phyloP scores from a whole-genome alignment of 164 flowering plant species.

The Paratinospora sagittata region DNA sequence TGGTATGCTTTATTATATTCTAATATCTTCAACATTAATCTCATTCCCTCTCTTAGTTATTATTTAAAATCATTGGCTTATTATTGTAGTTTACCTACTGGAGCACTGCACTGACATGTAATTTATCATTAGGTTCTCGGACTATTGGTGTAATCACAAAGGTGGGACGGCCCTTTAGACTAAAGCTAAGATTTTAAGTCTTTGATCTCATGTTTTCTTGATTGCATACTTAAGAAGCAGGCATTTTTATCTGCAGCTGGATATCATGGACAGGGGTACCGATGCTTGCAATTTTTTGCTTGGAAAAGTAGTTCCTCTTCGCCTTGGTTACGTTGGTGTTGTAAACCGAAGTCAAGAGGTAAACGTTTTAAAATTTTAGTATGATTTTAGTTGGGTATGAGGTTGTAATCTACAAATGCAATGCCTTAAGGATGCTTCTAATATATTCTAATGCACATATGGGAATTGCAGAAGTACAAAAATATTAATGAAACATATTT shows the following conservation, averaged over 20 bases:
- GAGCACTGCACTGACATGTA: constrained; percentile 4
- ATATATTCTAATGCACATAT: neutral
- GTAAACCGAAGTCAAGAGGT: constrained; percentile 63
- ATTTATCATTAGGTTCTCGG: constrained; percentile 33
- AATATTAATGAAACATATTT: neutral
- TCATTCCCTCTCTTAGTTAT: neutral
- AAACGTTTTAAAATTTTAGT: neutral
- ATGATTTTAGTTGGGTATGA: neutral
- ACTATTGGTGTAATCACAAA: constrained; percentile 59
- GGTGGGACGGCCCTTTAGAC: constrained; percentile 22
- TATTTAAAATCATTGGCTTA: too few relatives aligned
- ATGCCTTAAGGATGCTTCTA: neutral
- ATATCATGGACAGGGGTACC: constrained; percentile 58
- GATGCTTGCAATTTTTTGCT: constrained; percentile 49
- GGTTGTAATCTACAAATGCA: neutral
- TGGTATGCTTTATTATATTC: constrained; percentile 25
- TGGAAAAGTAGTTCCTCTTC: constrained; percentile 55
- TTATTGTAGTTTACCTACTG: neutral
- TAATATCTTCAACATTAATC: neutral
- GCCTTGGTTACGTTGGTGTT: constrained; percentile 52
- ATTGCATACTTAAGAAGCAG: neutral
- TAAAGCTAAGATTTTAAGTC: neutral
- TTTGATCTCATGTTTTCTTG: neutral
- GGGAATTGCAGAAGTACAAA: neutral
- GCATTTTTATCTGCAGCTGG: constrained; percentile 29